Percentiles rank a stretch among this genome's conserved stretches.
phyloP scores from a whole-genome alignment of 306 rosid species.

The Trifolium fragiferum region DNA sequence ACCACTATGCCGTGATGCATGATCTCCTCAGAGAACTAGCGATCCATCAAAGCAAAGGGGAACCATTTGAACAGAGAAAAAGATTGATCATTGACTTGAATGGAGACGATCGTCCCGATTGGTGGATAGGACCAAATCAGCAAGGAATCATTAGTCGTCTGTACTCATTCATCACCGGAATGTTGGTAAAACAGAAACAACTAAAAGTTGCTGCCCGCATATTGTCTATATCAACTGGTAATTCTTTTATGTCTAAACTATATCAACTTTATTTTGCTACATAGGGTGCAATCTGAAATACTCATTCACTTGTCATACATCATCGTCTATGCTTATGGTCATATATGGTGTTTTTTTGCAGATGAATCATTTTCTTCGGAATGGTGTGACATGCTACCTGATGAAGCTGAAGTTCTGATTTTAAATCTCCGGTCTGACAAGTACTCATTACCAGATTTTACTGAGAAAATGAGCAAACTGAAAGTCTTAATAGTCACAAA shows the following conservation, averaged over 20 bases:
- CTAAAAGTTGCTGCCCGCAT: slow-evolving; percentile 41
- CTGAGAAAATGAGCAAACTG: slow-evolving; percentile 52
- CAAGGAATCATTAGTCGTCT: slow-evolving; percentile 44
- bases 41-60: slow-evolving; percentile 38
- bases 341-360: slow-evolving; percentile 45
- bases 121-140: slow-evolving; percentile 56
- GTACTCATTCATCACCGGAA: slow-evolving; percentile 10
- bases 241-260: slow-evolving; percentile 26
- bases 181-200: slow-evolving; percentile 28
- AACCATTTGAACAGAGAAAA: slow-evolving; percentile 45
- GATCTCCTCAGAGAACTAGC: slow-evolving; percentile 78
- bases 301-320: background rate
- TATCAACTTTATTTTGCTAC: background rate
- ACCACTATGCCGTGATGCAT: slow-evolving; percentile 62
- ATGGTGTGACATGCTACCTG: slow-evolving; percentile 57
- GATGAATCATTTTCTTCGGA: slow-evolving; percentile 55
- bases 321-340: background rate
- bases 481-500: slow-evolving; percentile 65
- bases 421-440: slow-evolving; percentile 53
- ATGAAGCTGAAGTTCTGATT: slow-evolving; percentile 61
- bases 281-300: background rate
- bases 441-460: slow-evolving; percentile 55
- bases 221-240: slow-evolving; percentile 77
- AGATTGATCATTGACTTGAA: slow-evolving; percentile 55
- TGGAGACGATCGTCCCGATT: slow-evolving; percentile 53